A percentile compares a stretch with the other conserved stretches of the same genome.
Conservation (phyloP, 2,329 filamentous ascomycete species). For the Thelonectria blattea region DNA sequence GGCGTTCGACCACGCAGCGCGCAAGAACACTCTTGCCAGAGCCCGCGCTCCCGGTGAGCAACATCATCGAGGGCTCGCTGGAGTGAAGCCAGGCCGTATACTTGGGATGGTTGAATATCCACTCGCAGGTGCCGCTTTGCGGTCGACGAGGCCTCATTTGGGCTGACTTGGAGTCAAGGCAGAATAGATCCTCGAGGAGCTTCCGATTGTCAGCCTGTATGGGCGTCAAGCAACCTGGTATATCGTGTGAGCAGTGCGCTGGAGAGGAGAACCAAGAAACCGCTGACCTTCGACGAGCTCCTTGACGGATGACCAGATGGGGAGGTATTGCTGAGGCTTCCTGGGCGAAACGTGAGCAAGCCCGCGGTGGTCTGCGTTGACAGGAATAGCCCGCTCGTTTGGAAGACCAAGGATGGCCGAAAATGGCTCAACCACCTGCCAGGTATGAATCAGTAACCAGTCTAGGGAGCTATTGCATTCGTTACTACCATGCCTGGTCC, state of each 20-base stretch:
- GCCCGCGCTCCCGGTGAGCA: slow-evolving; percentile 2
- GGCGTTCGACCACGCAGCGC: neutral
- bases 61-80: neutral
- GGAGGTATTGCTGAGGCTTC: neutral
- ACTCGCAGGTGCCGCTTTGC: slow-evolving; percentile 2
- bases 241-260: no score
- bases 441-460: neutral
- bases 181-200: slow-evolving; percentile 2
- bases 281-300: neutral
- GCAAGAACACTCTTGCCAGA: slow-evolving; percentile 9
- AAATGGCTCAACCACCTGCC: slow-evolving; percentile 10
- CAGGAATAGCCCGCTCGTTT: slow-evolving; percentile 9
- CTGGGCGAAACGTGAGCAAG: neutral
- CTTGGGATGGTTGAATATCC: slow-evolving; percentile 2
- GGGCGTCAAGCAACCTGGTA: no score
- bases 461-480: no score
- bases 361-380: slow-evolving; percentile 9
- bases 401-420: slow-evolving; percentile 11
- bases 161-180: slow-evolving; percentile 8
- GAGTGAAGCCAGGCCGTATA: slow-evolving; percentile 6
- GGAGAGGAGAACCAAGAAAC: neutral
- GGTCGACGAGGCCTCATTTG: slow-evolving; percentile 6
- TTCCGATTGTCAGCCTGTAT: neutral
- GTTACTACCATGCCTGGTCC: no score
- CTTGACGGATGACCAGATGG: neutral